A percentile compares a stretch with the other conserved stretches of the same genome.
Conservation (phyloP, 1,284 basidiomycete genomes). For the Microbotryum violaceum region DNA sequence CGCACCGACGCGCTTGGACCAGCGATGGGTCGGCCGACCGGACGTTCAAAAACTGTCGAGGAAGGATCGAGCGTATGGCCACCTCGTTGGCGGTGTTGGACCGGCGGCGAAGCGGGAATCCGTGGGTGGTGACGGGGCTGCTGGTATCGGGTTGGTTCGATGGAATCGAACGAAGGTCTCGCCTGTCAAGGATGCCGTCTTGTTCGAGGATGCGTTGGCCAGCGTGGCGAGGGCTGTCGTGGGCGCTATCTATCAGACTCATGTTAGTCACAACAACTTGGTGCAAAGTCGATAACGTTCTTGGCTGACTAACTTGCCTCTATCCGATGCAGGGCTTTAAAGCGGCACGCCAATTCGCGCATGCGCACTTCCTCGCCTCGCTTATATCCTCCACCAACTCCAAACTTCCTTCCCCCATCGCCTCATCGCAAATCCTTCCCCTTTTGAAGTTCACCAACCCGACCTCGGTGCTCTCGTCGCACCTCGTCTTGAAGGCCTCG, state of each 20-base stretch:
- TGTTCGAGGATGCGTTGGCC: slow-evolving; percentile 41
- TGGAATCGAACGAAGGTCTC: slow-evolving; percentile 37
- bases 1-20: slow-evolving; percentile 46
- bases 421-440: slow-evolving; percentile 61
- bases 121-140: slow-evolving; percentile 26
- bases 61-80: slow-evolving; percentile 37
- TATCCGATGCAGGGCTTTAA: slow-evolving; percentile 62
- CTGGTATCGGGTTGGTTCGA: slow-evolving; percentile 37
- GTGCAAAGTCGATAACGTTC: slow-evolving; percentile 21
- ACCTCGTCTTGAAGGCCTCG: slow-evolving; percentile 38
- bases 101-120: slow-evolving; percentile 13
- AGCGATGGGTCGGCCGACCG: slow-evolving; percentile 43
- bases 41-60: slow-evolving; percentile 49
- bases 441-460: slow-evolving; percentile 71
- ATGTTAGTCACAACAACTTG: slow-evolving; percentile 36
- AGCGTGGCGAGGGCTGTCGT: slow-evolving; percentile 47
- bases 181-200: slow-evolving; percentile 27
- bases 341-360: slow-evolving; percentile 71
- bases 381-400: slow-evolving; percentile 34
- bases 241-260: slow-evolving; percentile 49
- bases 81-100: slow-evolving; percentile 29
- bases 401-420: slow-evolving; percentile 11
- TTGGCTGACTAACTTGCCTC: slow-evolving; percentile 29
- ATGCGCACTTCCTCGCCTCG: slow-evolving; percentile 75
- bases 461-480: slow-evolving; percentile 39